phyloP scores from a whole-genome alignment of 345 rosid genomes.

The Rhodamnia argentea region DNA sequence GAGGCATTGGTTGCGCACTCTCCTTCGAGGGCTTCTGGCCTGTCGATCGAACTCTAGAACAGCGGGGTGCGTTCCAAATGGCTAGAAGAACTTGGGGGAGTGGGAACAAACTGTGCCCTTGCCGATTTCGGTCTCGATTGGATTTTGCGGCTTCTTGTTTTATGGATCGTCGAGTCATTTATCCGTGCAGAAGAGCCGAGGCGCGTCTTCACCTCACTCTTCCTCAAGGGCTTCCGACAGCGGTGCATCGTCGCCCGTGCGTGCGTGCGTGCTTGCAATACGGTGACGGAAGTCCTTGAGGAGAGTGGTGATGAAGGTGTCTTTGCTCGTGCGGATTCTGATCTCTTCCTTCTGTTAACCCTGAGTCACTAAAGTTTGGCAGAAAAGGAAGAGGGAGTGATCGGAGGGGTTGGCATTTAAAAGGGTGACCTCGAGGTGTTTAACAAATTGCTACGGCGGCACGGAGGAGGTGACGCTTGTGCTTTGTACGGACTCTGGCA shows the following conservation, averaged over 20 bases:
- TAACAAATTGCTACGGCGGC: no score
- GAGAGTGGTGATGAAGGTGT: constrained; percentile 12
- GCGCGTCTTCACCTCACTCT: constrained; percentile 12
- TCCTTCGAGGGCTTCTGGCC: constrained; percentile 3
- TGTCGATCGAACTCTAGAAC: not conserved
- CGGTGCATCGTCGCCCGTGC: not conserved
- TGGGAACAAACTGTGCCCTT: constrained; percentile 11
- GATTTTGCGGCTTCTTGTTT: not conserved
- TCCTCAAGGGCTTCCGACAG: constrained; percentile 27
- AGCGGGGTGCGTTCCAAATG: not conserved
- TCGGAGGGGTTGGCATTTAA: not conserved
- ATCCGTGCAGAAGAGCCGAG: not conserved
- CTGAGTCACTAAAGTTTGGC: not conserved
- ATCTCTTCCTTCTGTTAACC: not conserved
- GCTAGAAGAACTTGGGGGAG: constrained; percentile 13
- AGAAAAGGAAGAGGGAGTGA: not conserved
- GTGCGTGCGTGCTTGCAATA: not conserved
- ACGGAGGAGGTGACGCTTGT: no score
- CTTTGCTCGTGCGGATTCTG: not conserved
- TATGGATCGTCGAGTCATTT: not conserved
- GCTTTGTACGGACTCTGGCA: no score
- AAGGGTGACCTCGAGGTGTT: no score
- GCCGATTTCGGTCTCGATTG: not conserved
- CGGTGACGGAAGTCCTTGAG: not conserved
- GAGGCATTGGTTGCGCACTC: constrained; percentile 3